Conservation (phyloP, 768 basidiomycete genomes). For the Serendipita sp. region DNA sequence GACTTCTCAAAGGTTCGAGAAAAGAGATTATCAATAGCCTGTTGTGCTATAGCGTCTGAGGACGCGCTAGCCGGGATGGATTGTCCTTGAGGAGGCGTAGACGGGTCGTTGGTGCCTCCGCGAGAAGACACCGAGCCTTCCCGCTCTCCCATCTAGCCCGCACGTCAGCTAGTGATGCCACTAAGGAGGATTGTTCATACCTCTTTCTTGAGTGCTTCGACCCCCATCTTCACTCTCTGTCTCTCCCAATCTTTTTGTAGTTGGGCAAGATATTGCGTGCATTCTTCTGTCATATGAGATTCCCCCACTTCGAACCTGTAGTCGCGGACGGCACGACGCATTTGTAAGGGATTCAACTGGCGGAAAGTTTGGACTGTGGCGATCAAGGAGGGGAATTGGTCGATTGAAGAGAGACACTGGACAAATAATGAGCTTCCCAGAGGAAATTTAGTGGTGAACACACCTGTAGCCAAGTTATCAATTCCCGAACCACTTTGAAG, state of each 20-base stretch:
- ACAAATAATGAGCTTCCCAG: constrained; percentile 12
- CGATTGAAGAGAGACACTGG: constrained; percentile 73
- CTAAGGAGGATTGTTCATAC: constrained; percentile 23
- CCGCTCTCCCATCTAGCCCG: constrained; percentile 42
- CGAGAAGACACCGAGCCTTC: constrained; percentile 42
- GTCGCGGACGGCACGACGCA: constrained; percentile 86
- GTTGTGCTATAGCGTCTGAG: constrained; percentile 26
- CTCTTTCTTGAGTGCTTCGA: constrained; percentile 73
- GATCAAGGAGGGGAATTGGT: constrained; percentile 75
- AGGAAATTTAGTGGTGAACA: constrained; percentile 10
- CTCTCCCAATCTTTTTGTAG: constrained; percentile 97
- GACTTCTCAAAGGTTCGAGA: constrained; percentile 48
- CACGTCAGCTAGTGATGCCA: constrained; percentile 6
- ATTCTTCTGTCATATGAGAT: constrained; percentile 85
- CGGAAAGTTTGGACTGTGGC: constrained; percentile 80
- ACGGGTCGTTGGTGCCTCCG: constrained; percentile 24
- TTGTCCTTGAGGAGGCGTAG: neutral
- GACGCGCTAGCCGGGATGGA: constrained; percentile 19
- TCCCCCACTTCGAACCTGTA: constrained; percentile 82
- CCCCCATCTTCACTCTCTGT: constrained; percentile 71
- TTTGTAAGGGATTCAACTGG: constrained; percentile 86
- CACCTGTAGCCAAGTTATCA: constrained; percentile 78
- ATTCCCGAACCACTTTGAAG: constrained; percentile 68
- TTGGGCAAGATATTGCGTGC: constrained; percentile 83
- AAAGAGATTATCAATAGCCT: constrained; percentile 66